Evolutionary conservation across 257 asterid species (phyloP), one percentile per base, ranked within the genome.

Genomic region (Misopates orontium): DNA sequence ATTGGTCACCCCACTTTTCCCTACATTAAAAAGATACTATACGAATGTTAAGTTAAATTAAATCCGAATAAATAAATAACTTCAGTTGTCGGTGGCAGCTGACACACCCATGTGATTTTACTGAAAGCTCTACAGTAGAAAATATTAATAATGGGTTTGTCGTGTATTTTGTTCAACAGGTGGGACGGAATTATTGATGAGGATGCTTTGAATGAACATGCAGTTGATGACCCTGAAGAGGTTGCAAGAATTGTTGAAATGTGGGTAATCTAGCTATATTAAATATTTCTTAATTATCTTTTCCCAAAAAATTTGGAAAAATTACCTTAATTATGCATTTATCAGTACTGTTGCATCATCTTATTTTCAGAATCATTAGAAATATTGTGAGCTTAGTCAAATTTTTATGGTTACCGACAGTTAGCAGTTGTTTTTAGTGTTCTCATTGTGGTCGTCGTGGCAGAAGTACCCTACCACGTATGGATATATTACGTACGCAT

Each of bases 161-260:
- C 36, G 36, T 69, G 32, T 58, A 53, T 50, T 25, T 71, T 59
- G 54, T 72, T 15, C 5, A 14, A 68, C 79, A 88, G 98, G 80
- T 66, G 73, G 76, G 83, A 56, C 55, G 87, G 70, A 61, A 58
- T 51, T n/a, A n/a, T n/a, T 68, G 83, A 64, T 16, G 78, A 81
- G 56, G 85, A 72, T 55, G 75, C 75, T 57, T 66, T 80, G 77
- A 83, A 73, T 78, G 84, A 77, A 68, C 90, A 86, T 74, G 91
- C 94, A 17, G 95, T 91, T 71, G 89, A 75, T 69, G 86, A 88
- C 74, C 98, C 98, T 22, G 95, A 91, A 73, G 89, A 88, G 77
- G 82, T 88, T 80, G 96, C 84, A 62, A 75, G 88, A 73, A 80
- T 85, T 87, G 98, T 91, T 62, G 87, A 73, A 55, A 83, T 80